phyloP scores from a whole-genome alignment of 148 eudicot genomes.

The Persicaria maculosa region DNA sequence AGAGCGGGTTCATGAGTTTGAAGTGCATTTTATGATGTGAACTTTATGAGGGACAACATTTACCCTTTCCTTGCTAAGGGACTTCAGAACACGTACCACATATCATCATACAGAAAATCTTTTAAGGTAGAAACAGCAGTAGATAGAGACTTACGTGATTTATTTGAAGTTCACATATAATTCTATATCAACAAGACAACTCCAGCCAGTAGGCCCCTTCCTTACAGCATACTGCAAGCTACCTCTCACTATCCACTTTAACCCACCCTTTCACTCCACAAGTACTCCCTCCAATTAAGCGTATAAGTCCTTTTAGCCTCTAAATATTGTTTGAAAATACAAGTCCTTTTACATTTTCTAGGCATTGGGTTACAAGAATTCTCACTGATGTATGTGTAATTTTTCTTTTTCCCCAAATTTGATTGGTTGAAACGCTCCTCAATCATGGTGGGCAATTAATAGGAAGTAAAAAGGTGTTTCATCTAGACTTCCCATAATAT shows the following conservation, averaged over 20 bases:
- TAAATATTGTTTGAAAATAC: too few species aligned
- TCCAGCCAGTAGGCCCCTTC: background rate
- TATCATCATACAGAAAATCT: background rate
- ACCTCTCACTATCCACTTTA: background rate
- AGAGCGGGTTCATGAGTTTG: background rate
- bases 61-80: background rate
- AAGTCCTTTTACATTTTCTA: too few species aligned
- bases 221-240: background rate
- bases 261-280: background rate
- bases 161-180: background rate
- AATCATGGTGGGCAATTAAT: background rate
- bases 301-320: too few species aligned
- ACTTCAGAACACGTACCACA: background rate
- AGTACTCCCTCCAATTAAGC: background rate
- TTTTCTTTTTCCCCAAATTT: background rate
- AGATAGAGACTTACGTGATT: background rate
- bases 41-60: background rate
- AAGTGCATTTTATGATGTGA: background rate
- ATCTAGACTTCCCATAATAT: background rate
- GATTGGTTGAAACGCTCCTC: too few species aligned
- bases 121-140: background rate
- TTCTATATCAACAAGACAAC: background rate
- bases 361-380: too few species aligned
- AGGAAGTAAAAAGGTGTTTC: conserved; percentile 5
- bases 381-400: too few species aligned